Evolutionary conservation across 768 basidiomycete genomes (phyloP), one percentile per base, ranked within the genome.

Genomic region (Boletus rex-veris): DNA sequence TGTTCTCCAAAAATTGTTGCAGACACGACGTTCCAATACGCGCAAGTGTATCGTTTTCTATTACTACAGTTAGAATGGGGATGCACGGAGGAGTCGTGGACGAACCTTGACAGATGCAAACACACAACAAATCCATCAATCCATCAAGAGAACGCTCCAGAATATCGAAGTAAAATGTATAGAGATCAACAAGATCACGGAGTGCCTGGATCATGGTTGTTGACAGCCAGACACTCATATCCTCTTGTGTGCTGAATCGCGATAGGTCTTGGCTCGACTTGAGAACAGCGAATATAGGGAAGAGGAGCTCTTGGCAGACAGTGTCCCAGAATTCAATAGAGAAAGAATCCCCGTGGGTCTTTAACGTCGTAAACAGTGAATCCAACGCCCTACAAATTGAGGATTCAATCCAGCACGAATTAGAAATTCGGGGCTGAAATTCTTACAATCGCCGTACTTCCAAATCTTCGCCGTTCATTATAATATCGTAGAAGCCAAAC

Each of bases 151-250:
- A 90, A 36, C 90, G 82, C 60, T 94, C 91, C 63, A 99, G 71
- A 15, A 85, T 92, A 48, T 91, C 87, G 67, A 98, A 98, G 75
- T 93, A 94, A 73, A 85, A 91, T 2, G 97, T 95, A 68, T 95
- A 99, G 19, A 99, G 81, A 66, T 96, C 92, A 54, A 99, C 90
- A 57, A 98, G 79, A 71, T 98, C 90, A 42, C 97, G 85, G 43
- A 99, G 80, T 1, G 97, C 97, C 67, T 98, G 94, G 46, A 98
- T 97, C 90, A 99, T 94, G 3, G 97, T 99, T 14, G 97, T 97
- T 24, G 94, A 98, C 43, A 99, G 73, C 97, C 97, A 99, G 26
- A 99, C 94, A 63, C 93, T 97, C 93, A 98, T 96, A 62, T 98
- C 97, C 66, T 98, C 97, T 64, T 97, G 93, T 5, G 93, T 95